Evolutionary conservation across 2,329 filamentous ascomycete genomes (phyloP).

Genomic region (Cordyceps sp.): DNA sequence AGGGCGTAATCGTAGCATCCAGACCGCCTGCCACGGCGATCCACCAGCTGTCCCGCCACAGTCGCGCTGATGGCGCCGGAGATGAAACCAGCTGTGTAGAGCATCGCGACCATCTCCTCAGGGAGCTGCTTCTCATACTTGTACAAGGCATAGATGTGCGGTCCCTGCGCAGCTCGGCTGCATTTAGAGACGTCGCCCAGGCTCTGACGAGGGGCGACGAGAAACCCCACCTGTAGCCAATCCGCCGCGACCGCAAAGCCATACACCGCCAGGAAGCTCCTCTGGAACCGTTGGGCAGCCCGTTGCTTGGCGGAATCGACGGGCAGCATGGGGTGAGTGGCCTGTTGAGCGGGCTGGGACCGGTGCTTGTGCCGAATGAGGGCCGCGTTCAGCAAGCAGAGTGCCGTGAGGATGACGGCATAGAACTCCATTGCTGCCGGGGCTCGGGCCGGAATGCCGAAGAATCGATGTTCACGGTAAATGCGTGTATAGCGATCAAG

Average conservation of each 20-base stretch:
- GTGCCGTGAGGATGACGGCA: background rate
- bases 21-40: slow-evolving; percentile 29
- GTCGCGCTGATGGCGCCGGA: slow-evolving; percentile 27
- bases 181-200: background rate
- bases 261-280: slow-evolving; percentile 7
- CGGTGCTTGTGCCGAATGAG: background rate
- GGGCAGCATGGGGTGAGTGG: background rate
- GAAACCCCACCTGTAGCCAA: slow-evolving; percentile 14
- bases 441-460: no score
- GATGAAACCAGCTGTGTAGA: slow-evolving; percentile 30
- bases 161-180: slow-evolving; percentile 15
- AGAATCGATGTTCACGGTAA: no score
- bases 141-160: slow-evolving; percentile 34
- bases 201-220: no score
- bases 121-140: slow-evolving; percentile 29
- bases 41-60: slow-evolving; percentile 20
- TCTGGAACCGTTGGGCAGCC: background rate
- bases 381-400: background rate
- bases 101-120: slow-evolving; percentile 24
- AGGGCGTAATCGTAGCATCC: slow-evolving; percentile 37
- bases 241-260: slow-evolving; percentile 15
- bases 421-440: background rate
- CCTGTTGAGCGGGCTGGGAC: background rate
- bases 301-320: background rate
- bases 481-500: no score